These are phyloP conservation scores for Termitomyces heimii DNA, from an alignment of 768 basidiomycete genomes.

Conservation along the genomic window DNA sequence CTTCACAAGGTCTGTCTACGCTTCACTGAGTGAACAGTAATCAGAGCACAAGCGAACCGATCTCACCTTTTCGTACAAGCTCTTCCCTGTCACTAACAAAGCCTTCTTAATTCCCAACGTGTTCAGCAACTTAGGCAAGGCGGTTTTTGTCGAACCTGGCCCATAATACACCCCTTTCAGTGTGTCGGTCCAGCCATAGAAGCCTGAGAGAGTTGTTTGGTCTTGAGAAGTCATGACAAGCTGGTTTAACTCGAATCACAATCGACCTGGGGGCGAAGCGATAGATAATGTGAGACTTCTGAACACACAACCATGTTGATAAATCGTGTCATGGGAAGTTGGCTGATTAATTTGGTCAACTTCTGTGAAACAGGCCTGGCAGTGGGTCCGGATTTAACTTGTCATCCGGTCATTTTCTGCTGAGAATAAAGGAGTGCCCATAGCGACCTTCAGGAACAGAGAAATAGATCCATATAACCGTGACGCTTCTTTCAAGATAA, in stretches of 20 bases:
- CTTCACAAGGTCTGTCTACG: constrained; percentile 55
- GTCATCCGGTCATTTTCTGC: neutral
- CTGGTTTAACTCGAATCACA: neutral
- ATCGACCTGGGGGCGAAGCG: neutral
- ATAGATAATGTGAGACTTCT: neutral
- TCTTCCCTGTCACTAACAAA: constrained; percentile 67
- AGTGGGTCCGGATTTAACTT: neutral
- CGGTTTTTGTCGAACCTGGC: constrained; percentile 55
- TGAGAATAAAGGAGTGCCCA: too few species aligned
- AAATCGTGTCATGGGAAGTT: neutral
- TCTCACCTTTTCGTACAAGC: constrained; percentile 55
- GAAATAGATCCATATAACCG: too few species aligned
- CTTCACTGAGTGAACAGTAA: neutral
- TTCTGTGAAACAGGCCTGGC: neutral
- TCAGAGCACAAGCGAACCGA: neutral
- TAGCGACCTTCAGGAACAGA: neutral
- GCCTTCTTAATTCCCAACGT: constrained; percentile 55
- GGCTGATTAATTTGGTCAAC: neutral
- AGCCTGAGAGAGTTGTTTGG: constrained; percentile 33
- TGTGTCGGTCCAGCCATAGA: constrained; percentile 62
- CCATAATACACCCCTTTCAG: constrained; percentile 70
- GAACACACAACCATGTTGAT: neutral
- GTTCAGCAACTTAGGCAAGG: constrained; percentile 57
- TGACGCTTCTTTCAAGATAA: neutral
- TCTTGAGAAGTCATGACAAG: constrained; percentile 13